Evolutionary conservation across 352 stramenopile genomes (phyloP), one percentile per base, ranked within the genome.

Genomic region (Pythium rishiriense): DNA sequence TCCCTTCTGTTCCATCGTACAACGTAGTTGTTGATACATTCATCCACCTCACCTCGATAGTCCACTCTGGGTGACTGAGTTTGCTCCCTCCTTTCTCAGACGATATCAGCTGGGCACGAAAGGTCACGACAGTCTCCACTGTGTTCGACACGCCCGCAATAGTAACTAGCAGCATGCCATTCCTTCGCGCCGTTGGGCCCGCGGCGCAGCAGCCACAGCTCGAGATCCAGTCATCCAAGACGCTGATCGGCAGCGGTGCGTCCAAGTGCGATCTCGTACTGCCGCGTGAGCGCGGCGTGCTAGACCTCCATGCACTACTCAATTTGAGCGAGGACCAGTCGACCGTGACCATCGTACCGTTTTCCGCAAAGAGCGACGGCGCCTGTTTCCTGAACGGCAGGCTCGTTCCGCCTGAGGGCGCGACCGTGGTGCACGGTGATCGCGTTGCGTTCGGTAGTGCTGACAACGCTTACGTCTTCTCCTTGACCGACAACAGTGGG

Each of bases 191-290:
- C 0, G 47, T 59, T 3, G 14, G 11, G 10, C 42, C n/a, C 35
- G 22, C 41, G 5, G 53, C n/a, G 21, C 35, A 65, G 1, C n/a
- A 19, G 1, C 25, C 58, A 21, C 49, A 46, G 3, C 54, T 75
- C 8, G 77, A 91, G 56, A 68, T 91, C 25, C 68, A 66, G 10
- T 90, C 80, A 50, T 81, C 83, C 50, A 86, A 80, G 74, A 88
- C 70, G 12, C 70, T 93, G 17, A 79, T 93, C 41, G 79, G 81
- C 5, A 73, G 69, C 22, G 69, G 61, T 1, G 50, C 54, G 3
- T 48, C 62, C 22, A 87, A 80, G 22, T 92, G 83, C 53, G 81
- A 90, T 52, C 63, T 90, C 17, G 81, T 92, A 4, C 62, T 92
- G 7, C 55, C 63, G 0, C 15, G 39, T 6, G 60, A 58, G 12